Evolutionary conservation across 2,329 filamentous ascomycete species (phyloP), one percentile per base, ranked within the genome.

Genomic region (Neoarthrinium moseri): DNA sequence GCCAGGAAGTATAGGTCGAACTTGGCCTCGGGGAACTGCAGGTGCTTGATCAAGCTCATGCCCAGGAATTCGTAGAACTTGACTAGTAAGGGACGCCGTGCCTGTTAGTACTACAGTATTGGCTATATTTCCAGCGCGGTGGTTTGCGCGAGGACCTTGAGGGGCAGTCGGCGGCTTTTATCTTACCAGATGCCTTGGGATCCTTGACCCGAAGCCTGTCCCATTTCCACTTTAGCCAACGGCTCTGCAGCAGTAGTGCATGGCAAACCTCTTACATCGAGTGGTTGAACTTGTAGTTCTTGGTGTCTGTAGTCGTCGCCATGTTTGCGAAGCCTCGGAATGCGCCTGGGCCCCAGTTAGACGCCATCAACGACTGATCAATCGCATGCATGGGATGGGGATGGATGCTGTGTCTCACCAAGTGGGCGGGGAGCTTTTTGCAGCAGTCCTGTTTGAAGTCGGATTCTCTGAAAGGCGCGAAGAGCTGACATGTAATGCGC

Each of bases 1-100:
- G 86, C 91, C 49, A 99, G 78, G 72, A 97, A 97, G 76, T 97
- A 97, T 22, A 96, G 82, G 60, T 94, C 89, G 68, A 97, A 97
- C 63, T 95, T 96, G 67, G 82, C 83, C 49, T 96, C 91, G 12
- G 91, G 87, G 62, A 90, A 88, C 51, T 86, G 75, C 37, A 94
- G 76, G 70, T 91, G 88, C 61, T 89, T 83, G 67, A 97, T 80
- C 51, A 91, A 70, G 62, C 78, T 91, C 80, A 97, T 84, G 58
- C 94, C 94, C 15, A 99, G 80, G 67, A 90, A 88, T 64, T 96
- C 86, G 70, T 97, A 99, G 71, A 95, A 99, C 56, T 92, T 87
- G 68, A 97, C 83, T 80, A 63, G n/a, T n/a, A n/a, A n/a, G n/a
- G n/a, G n/a, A n/a, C n/a, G n/a, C n/a, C n/a, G n/a, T n/a, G n/a